Evolutionary conservation across 2,329 filamentous ascomycete genomes (phyloP).

Genomic region (Saccharata proteae): DNA sequence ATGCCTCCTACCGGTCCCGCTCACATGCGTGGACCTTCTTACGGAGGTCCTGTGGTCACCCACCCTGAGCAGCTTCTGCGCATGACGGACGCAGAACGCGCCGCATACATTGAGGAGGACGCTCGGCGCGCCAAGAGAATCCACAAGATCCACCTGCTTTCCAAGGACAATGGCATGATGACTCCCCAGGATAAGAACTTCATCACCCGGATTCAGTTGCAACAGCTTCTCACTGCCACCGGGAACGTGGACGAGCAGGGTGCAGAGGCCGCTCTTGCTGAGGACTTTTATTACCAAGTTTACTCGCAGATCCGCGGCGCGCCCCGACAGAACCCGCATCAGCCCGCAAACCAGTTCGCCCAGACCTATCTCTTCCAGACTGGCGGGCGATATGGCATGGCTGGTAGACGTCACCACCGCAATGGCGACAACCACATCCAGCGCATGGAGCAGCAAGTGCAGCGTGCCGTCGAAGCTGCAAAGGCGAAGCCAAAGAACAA

Average conservation of each 20-base stretch:
- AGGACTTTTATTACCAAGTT: slow-evolving; percentile 98
- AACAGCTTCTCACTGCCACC: slow-evolving; percentile 87
- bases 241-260: slow-evolving; percentile 73
- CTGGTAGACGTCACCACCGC: slow-evolving; percentile 56
- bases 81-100: slow-evolving; percentile 73
- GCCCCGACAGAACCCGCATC: slow-evolving; percentile 79
- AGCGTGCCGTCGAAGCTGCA: slow-evolving; percentile 89
- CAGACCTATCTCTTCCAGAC: slow-evolving; percentile 97
- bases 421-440: slow-evolving; percentile 95
- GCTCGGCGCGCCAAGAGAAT: slow-evolving; percentile 93
- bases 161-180: slow-evolving; percentile 94
- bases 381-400: slow-evolving; percentile 67
- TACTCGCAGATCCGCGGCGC: slow-evolving; percentile 88
- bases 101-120: slow-evolving; percentile 76
- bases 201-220: slow-evolving; percentile 92
- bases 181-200: slow-evolving; percentile 99
- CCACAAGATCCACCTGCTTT: slow-evolving; percentile 91
- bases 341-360: slow-evolving; percentile 89
- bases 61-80: slow-evolving; percentile 64
- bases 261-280: slow-evolving; percentile 66
- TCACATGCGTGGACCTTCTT: slow-evolving; percentile 36
- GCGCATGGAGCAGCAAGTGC: slow-evolving; percentile 98
- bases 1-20: slow-evolving; percentile 22
- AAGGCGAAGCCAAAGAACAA: slow-evolving; percentile 98
- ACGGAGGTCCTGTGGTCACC: slow-evolving; percentile 42